A percentile compares a stretch with the other conserved stretches of the same genome.
phyloP scores from a whole-genome alignment of 768 basidiomycete genomes.

The Cubamyces lactineus region DNA sequence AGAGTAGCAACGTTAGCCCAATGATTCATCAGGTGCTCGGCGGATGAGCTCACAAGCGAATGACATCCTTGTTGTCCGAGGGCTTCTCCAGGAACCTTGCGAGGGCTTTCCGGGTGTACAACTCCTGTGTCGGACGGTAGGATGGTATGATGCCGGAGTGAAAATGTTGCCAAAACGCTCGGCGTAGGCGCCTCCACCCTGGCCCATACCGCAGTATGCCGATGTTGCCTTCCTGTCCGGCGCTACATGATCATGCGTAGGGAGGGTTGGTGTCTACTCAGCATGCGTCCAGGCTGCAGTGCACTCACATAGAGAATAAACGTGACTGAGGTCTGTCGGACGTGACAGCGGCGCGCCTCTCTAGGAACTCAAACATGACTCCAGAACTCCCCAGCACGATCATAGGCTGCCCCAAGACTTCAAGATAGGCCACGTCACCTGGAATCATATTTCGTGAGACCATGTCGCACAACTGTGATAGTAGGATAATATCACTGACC shows the following conservation, averaged over 20 bases:
- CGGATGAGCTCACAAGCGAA: constrained; percentile 7
- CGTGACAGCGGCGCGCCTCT: constrained; percentile 34
- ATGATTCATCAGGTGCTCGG: no score
- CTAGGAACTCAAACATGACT: constrained; percentile 32
- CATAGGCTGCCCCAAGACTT: constrained; percentile 10
- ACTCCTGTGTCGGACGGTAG: neutral
- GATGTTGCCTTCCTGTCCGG: constrained; percentile 10
- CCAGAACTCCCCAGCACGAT: constrained; percentile 30
- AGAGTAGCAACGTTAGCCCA: no score
- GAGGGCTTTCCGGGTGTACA: constrained; percentile 11
- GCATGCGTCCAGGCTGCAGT: no score
- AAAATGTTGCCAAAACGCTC: constrained; percentile 18
- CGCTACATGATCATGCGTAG: no score
- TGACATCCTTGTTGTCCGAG: neutral
- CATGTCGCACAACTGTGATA: neutral
- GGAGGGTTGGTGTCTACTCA: no score
- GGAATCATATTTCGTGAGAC: no score
- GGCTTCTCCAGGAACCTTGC: constrained; percentile 8
- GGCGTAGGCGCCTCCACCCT: constrained; percentile 12
- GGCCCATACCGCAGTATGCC: constrained; percentile 6
- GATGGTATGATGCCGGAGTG: neutral
- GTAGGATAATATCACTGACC: neutral
- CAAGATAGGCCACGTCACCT: constrained; percentile 13
- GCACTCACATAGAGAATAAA: neutral
- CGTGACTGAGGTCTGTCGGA: constrained; percentile 27